Conservation (phyloP, 148 eudicot genomes). For the Mesembryanthemum crystallinum region DNA sequence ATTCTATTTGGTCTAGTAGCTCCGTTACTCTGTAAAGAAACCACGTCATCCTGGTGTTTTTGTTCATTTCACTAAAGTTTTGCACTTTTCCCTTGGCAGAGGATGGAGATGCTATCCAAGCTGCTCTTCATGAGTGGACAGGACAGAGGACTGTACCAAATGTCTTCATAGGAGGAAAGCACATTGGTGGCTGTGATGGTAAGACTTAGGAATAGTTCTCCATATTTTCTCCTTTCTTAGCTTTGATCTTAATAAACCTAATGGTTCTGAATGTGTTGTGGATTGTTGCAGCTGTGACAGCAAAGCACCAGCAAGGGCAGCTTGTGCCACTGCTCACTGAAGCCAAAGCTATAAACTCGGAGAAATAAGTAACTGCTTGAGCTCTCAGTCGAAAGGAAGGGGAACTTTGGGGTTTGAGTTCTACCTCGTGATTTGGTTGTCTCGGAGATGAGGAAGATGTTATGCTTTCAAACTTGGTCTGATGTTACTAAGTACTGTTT, state of each 20-base stretch:
- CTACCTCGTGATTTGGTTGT: neutral
- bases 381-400: neutral
- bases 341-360: constrained; percentile 43
- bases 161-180: constrained; percentile 77
- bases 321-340: constrained; percentile 62
- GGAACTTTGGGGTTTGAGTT: neutral
- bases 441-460: constrained; percentile 1
- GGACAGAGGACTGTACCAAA: constrained; percentile 85
- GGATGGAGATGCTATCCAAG: constrained; percentile 68
- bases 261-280: neutral
- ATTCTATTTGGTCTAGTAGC: too few species aligned
- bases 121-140: constrained; percentile 70
- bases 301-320: constrained; percentile 48
- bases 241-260: neutral
- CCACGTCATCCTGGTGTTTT: too few species aligned
- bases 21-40: too few species aligned
- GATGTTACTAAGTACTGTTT: neutral
- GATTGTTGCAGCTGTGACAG: constrained; percentile 45
- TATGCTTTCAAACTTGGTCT: neutral
- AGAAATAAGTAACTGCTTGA: constrained; percentile 16
- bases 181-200: constrained; percentile 77
- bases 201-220: neutral
- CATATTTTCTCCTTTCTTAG: neutral
- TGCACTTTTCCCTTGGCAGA: constrained; percentile 28
- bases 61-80: neutral